These are phyloP conservation scores for Pistacia integerrima DNA, from an alignment of 345 rosid species.

Conservation along the genomic window DNA sequence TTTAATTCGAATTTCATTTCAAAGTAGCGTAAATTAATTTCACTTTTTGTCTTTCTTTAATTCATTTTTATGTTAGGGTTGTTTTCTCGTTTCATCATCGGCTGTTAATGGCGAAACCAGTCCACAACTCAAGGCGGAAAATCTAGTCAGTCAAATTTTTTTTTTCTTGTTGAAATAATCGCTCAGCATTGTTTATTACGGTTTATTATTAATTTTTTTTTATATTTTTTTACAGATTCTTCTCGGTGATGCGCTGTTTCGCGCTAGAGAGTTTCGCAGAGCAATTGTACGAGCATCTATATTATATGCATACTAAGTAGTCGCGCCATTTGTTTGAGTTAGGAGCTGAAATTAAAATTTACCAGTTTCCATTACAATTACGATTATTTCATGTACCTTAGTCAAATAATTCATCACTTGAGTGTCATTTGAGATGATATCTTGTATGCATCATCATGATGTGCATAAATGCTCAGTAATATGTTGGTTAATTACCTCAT, in stretches of 20 bases:
- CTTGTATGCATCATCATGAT: not conserved
- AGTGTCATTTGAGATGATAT: no score
- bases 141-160: conserved; percentile 50
- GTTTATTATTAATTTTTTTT: not conserved
- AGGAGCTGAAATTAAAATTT: not conserved
- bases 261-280: conserved; percentile 77
- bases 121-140: conserved; percentile 90
- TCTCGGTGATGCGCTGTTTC: conserved; percentile 85
- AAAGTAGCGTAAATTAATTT: not conserved
- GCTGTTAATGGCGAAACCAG: conserved; percentile 64
- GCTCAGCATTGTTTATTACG: not conserved
- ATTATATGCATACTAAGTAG: not conserved
- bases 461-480: not conserved
- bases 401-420: not conserved
- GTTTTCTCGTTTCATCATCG: conserved; percentile 85
- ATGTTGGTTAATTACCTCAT: not conserved
- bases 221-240: conserved; percentile 57
- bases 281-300: conserved; percentile 65
- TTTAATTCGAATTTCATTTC: conserved; percentile 16
- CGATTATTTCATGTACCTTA: not conserved
- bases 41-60: not conserved
- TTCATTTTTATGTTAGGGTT: conserved; percentile 47
- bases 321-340: not conserved
- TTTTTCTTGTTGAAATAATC: not conserved
- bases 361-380: not conserved